Base-by-base conservation (phyloP, 169 alveolate species). In the Cryptosporidium felis region DNA sequence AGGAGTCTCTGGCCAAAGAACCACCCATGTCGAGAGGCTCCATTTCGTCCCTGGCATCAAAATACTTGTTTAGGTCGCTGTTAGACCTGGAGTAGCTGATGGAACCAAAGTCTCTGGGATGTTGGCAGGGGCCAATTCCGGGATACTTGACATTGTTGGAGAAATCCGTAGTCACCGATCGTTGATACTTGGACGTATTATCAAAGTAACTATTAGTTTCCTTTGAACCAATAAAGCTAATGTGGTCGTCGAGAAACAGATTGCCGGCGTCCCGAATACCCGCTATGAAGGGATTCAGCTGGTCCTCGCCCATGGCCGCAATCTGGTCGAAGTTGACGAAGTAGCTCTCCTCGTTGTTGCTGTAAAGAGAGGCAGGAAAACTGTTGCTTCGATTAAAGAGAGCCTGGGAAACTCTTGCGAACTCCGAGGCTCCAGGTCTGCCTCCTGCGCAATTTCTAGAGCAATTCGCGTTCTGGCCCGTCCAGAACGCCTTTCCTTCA, bases 321-420 rank as follows among this genome's bases (percentile, higher is more conserved):
- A 74, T 53, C 26, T 74, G 65, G 38, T 56, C 67, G 12, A 74
- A 74, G 28, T 74, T 56, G 18, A 74, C 85, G 23, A 74, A 51
- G 32, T 74, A 74, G 21, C 85, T 74, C 42, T 74, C 85, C 26
- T 74, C 85, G 42, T 74, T 74, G 30, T 53, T 56, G 6, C 60
- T 53, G 30, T 38, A 30, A 14, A 49, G n/a, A 32, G 74, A 49
- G 21, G 53, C 53, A 1, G 85, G 85, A 53, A 74, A 74, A 56
- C 85, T 74, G 56, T 74, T 74, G 12, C 85, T 74, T 18, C 85
- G n/a, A 53, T 53, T 74, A 26, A 53, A 74, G 12, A 74, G 10
- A 8, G 58, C 49, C n/a, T 74, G 63, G 26, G 82, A 38, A 6
- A 53, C 26, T 6, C 34, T 12, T 4, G 21, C 32, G 5, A 46